These are phyloP conservation scores for Populus ilicifolia DNA, from an alignment of 345 rosid species.

Conservation along the genomic window DNA sequence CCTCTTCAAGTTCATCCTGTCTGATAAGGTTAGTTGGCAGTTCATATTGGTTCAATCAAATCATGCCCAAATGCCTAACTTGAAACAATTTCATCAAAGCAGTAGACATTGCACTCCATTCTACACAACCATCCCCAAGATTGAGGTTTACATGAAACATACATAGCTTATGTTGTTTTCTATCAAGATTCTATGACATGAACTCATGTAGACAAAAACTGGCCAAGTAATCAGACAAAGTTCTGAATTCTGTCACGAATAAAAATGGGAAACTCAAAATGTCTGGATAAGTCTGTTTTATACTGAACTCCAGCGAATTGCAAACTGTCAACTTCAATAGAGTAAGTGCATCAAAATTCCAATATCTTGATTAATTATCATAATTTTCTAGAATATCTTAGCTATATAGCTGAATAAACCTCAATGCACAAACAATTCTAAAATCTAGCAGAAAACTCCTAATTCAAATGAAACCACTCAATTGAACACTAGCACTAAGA, in stretches of 20 bases:
- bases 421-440: neutral
- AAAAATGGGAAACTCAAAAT: neutral
- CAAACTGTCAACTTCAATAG: neutral
- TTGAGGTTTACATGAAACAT: neutral
- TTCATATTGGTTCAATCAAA: neutral
- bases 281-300: too few relatives aligned
- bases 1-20: neutral
- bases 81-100: neutral
- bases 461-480: neutral
- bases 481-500: too few relatives aligned
- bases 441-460: neutral
- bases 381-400: too few relatives aligned
- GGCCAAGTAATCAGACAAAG: neutral
- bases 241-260: neutral
- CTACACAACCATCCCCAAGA: neutral
- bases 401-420: neutral
- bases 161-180: neutral
- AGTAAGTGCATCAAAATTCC: neutral
- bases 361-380: too few relatives aligned
- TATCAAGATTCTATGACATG: neutral
- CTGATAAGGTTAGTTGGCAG: neutral
- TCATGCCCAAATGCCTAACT: neutral
- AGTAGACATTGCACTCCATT: neutral
- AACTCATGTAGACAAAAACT: neutral
- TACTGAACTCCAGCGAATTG: neutral